These are phyloP conservation scores for Fusarium buxicola DNA, from an alignment of 2,329 filamentous ascomycete genomes.

Conservation along the genomic window DNA sequence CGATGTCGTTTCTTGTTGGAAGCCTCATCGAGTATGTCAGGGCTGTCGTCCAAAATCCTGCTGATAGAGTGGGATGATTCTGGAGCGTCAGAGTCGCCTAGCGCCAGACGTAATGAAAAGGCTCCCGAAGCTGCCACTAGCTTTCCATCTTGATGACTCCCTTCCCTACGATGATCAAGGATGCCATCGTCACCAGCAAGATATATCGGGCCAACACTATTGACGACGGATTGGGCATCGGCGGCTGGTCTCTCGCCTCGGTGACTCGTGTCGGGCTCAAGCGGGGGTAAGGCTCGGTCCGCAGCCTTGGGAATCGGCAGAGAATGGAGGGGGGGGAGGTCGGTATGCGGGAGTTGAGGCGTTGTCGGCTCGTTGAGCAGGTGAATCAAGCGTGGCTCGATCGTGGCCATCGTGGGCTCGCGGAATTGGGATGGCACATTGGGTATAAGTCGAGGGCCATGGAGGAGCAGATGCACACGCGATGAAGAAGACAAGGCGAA, in stretches of 20 bases:
- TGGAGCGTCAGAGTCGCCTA: constrained; percentile 53
- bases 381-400: constrained; percentile 75
- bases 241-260: constrained; percentile 51
- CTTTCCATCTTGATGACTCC: constrained; percentile 40
- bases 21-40: constrained; percentile 58
- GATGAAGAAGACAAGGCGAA: constrained; percentile 9
- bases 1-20: constrained; percentile 67
- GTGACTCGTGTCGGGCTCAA: constrained; percentile 62
- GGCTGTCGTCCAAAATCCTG: constrained; percentile 60
- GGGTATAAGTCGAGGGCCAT: constrained; percentile 41
- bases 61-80: constrained; percentile 58
- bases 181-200: constrained; percentile 38
- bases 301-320: constrained; percentile 57
- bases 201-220: constrained; percentile 30
- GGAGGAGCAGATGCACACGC: constrained; percentile 10
- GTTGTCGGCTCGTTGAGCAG: constrained; percentile 69
- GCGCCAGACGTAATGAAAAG: constrained; percentile 55
- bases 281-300: constrained; percentile 61
- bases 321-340: constrained; percentile 67
- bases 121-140: constrained; percentile 41
- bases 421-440: constrained; percentile 43
- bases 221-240: constrained; percentile 32
- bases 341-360: constrained; percentile 61
- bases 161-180: constrained; percentile 41
- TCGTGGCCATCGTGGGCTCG: constrained; percentile 68